A percentile compares a stretch with the other conserved stretches of the same genome.
Conservation (phyloP, 1,139 yeast species). For the Diutina catenulata region DNA sequence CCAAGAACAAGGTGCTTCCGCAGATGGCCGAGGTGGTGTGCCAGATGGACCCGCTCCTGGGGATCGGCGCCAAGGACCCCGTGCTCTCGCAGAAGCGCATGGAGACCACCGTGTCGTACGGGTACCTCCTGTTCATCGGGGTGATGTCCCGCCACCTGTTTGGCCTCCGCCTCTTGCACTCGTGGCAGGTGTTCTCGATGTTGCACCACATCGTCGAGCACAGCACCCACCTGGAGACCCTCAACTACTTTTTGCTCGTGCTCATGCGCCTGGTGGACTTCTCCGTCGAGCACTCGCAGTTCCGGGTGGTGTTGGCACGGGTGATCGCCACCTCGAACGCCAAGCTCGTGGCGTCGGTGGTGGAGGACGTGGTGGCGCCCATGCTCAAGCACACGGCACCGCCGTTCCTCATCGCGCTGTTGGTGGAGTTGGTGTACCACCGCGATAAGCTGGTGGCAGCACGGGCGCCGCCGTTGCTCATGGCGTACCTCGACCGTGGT, state of each 20-base stretch:
- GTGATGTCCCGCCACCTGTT: constrained; percentile 44
- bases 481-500: constrained; percentile 10
- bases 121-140: constrained; percentile 73
- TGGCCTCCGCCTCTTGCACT: constrained; percentile 63
- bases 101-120: constrained; percentile 54
- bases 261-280: constrained; percentile 1
- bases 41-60: constrained; percentile 73
- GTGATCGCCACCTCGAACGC: constrained; percentile 14
- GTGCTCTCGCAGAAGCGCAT: constrained; percentile 52
- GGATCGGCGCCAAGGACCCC: constrained; percentile 63
- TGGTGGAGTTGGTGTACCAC: constrained; percentile 67
- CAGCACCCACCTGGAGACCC: not conserved
- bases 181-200: constrained; percentile 53
- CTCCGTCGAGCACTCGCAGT: not conserved
- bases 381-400: constrained; percentile 23
- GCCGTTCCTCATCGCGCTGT: constrained; percentile 29
- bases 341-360: constrained; percentile 43
- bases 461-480: constrained; percentile 23
- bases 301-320: not conserved
- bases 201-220: not conserved
- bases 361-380: constrained; percentile 41
- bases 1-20: constrained; percentile 67
- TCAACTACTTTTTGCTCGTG: not conserved
- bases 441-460: constrained; percentile 43
- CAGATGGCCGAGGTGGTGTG: constrained; percentile 84